A percentile compares a stretch with the other conserved stretches of the same genome.
These are phyloP conservation scores for Coemansia sp. DNA, from an alignment of 371 early-diverging fungal genomes.

Conservation along the genomic window DNA sequence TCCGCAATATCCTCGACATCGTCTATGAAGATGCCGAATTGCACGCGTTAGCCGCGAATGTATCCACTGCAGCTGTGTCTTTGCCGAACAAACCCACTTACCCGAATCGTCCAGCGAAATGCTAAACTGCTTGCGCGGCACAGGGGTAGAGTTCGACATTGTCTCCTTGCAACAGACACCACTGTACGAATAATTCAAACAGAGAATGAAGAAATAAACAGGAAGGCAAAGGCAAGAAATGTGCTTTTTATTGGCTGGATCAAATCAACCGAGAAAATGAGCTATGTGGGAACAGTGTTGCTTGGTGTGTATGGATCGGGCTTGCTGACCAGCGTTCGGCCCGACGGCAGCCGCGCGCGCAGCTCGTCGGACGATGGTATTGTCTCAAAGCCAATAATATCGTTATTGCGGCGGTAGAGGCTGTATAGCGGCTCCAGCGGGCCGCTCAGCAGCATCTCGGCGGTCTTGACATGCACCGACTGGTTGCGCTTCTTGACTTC, in stretches of 20 bases:
- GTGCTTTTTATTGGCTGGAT: neutral
- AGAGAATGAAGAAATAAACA: conserved; percentile 1
- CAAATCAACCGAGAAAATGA: neutral
- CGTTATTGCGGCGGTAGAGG: conserved; percentile 50
- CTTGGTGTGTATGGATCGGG: conserved; percentile 17
- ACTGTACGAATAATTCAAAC: neutral
- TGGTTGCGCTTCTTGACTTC: conserved; percentile 40
- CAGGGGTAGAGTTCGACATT: conserved; percentile 16
- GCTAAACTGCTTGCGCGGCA: conserved; percentile 31
- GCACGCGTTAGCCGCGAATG: too few species aligned
- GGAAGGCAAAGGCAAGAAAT: neutral
- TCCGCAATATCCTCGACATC: conserved; percentile 17
- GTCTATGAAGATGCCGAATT: conserved; percentile 11
- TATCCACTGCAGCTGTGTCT: neutral
- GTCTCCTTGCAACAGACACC: neutral
- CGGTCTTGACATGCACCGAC: conserved; percentile 45
- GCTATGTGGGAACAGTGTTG: neutral
- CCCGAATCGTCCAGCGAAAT: conserved; percentile 40
- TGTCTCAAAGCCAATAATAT: conserved; percentile 49
- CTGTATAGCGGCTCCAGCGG: conserved; percentile 47
- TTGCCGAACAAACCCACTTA: conserved; percentile 5
- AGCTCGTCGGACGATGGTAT: conserved; percentile 48
- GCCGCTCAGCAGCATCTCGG: conserved; percentile 39
- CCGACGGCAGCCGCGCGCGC: conserved; percentile 43
- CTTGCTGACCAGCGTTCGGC: conserved; percentile 45